phyloP scores from a whole-genome alignment of 2,329 filamentous ascomycete species.

The Monosporascus cannonballus region DNA sequence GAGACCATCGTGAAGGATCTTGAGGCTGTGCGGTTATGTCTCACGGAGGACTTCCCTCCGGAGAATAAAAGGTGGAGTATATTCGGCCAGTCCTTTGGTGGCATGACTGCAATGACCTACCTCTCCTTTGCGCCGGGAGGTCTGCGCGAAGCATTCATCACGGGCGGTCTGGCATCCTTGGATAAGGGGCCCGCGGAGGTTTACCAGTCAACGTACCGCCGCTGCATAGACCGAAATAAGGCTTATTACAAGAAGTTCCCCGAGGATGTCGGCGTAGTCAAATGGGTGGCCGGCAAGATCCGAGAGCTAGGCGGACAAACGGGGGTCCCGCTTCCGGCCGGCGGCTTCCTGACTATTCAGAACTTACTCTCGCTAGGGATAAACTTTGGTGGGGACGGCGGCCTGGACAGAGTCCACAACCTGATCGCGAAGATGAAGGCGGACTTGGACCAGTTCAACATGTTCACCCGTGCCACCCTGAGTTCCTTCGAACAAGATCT shows the following conservation, averaged over 20 bases:
- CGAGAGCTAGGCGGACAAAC: constrained; percentile 44
- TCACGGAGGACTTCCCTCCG: constrained; percentile 64
- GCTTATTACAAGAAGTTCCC: constrained; percentile 83
- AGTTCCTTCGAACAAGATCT: constrained; percentile 60
- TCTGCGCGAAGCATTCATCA: constrained; percentile 75
- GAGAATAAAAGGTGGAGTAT: constrained; percentile 76
- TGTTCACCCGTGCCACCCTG: constrained; percentile 67
- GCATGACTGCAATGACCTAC: constrained; percentile 80
- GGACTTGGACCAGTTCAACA: constrained; percentile 72
- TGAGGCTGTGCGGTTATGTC: constrained; percentile 72
- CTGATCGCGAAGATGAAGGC: constrained; percentile 63
- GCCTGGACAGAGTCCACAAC: constrained; percentile 68
- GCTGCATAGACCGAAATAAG: constrained; percentile 64
- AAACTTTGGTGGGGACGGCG: constrained; percentile 71
- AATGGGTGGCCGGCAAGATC: constrained; percentile 60
- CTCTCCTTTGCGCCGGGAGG: constrained; percentile 74
- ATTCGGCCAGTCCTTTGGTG: constrained; percentile 88
- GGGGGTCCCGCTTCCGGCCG: constrained; percentile 58
- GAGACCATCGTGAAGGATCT: constrained; percentile 87
- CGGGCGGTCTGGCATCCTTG: constrained; percentile 77
- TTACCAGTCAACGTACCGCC: constrained; percentile 65
- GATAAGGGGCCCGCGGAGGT: constrained; percentile 66
- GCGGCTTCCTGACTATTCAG: constrained; percentile 64
- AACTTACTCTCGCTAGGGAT: constrained; percentile 76
- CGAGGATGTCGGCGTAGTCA: constrained; percentile 66